phyloP scores from a whole-genome alignment of 371 early-diverging fungal genomes.

The Umbelopsis sp. region DNA sequence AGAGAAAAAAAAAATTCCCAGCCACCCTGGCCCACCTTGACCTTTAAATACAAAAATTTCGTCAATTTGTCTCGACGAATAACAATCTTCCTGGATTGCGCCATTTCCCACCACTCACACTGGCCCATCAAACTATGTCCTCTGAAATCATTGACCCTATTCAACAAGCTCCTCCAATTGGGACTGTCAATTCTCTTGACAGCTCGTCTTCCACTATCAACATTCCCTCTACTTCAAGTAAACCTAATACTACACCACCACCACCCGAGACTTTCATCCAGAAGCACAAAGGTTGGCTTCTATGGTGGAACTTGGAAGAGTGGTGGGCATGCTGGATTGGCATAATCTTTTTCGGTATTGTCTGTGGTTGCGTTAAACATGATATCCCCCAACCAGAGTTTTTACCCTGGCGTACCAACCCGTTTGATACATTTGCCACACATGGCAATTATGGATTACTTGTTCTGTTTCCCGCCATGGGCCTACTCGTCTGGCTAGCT shows the following conservation, averaged over 20 bases:
- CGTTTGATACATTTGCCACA: slow-evolving; percentile 54
- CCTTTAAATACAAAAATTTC: not conserved
- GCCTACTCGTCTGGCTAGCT: slow-evolving; percentile 50
- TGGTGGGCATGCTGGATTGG: slow-evolving; percentile 73
- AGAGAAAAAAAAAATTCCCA: not conserved
- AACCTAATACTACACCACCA: not conserved
- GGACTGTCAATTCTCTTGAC: slow-evolving; percentile 15
- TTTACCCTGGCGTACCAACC: slow-evolving; percentile 52
- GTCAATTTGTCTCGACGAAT: not conserved
- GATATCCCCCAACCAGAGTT: slow-evolving; percentile 55
- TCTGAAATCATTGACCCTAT: not conserved
- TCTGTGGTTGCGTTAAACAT: slow-evolving; percentile 50
- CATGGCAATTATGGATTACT: slow-evolving; percentile 48
- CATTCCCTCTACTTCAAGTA: not conserved
- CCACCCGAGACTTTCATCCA: not conserved
- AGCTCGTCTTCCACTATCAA: slow-evolving; percentile 1
- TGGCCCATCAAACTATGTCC: not conserved
- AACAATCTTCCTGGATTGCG: not conserved
- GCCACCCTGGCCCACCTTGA: not conserved
- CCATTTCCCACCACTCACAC: slow-evolving; percentile 8
- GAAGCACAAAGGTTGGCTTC: slow-evolving; percentile 40
- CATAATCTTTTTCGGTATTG: slow-evolving; percentile 59
- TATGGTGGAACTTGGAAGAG: slow-evolving; percentile 69
- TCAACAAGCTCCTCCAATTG: not conserved
- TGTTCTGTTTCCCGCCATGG: slow-evolving; percentile 57